phyloP scores from a whole-genome alignment of 1,284 basidiomycete genomes.

The Sphagnurus paluster region DNA sequence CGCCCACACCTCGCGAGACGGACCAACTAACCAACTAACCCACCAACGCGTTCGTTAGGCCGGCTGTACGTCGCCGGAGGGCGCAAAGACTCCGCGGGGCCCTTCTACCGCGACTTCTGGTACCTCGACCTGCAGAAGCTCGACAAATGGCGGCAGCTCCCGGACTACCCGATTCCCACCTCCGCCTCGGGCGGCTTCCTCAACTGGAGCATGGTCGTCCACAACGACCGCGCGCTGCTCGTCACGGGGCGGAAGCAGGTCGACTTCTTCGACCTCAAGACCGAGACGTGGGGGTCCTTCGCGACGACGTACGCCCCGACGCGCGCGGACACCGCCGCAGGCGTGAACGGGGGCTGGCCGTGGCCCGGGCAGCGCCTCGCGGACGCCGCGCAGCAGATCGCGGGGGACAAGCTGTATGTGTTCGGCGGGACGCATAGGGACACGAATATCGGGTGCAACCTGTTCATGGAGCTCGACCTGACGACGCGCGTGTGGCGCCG shows the following conservation, averaged over 20 bases:
- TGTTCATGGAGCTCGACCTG: constrained; percentile 27
- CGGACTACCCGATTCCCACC: constrained; percentile 26
- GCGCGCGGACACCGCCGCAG: constrained; percentile 17
- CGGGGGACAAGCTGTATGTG: constrained; percentile 27
- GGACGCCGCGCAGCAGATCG: constrained; percentile 31
- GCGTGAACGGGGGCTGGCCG: constrained; percentile 25
- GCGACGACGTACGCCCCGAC: constrained; percentile 27
- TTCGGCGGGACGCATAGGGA: constrained; percentile 27
- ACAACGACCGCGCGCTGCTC: constrained; percentile 33
- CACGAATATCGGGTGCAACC: constrained; percentile 24
- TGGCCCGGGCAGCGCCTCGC: constrained; percentile 19
- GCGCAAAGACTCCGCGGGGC: constrained; percentile 25
- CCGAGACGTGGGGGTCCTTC: constrained; percentile 30
- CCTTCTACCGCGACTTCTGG: constrained; percentile 33
- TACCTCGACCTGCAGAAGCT: constrained; percentile 30
- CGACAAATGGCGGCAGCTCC: constrained; percentile 32
- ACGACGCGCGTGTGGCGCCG: constrained; percentile 22
- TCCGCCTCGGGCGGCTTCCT: constrained; percentile 13
- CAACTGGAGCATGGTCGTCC: constrained; percentile 28
- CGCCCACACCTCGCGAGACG: too few relatives aligned
- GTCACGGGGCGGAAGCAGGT: constrained; percentile 27
- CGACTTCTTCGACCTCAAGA: constrained; percentile 34
- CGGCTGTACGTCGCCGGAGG: constrained; percentile 36
- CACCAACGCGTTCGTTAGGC: too few relatives aligned
- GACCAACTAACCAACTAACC: too few relatives aligned